Evolutionary conservation across 306 rosid genomes (phyloP), one percentile per base, ranked within the genome.

Genomic region (Vigna mungo): DNA sequence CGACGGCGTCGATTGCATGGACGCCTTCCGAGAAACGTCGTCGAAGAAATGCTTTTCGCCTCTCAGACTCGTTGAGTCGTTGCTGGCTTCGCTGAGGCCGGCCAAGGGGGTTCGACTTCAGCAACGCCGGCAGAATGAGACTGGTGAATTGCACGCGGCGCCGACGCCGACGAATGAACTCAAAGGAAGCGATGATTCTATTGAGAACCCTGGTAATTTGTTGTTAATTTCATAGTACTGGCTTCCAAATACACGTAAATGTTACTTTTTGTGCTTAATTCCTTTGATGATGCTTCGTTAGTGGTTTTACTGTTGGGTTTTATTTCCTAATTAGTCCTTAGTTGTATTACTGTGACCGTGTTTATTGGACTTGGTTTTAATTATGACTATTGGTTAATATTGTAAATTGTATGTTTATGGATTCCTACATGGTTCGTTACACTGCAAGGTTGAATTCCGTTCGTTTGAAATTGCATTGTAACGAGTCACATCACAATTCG

Each of bases 41-140:
- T 21, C 62, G 16, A 5, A 30, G 3, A 86, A 74, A 27, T 87
- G 96, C 72, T 84, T 80, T 18, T 83, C 90, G 5, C 93, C 88
- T 21, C 74, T 88, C 41, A 83, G 92, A 65, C 63, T 92, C 15
- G 48, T 90, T 30, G 80, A 80, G 62, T 69, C 90, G 48, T 82
- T 88, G 79, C 63, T 89, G 69, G 82, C 89, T 66, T 68, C 74
- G 73, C 78, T 92, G 70, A 84, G 80, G 75, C 68, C 76, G 8
- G 15, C n/a, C 62, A 89, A 81, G 72, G 75, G 61, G 25, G 80
- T 48, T 20, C 65, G 83, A 44, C 72, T 43, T 55, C 72, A 2
- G 66, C 73, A 37, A 34, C 78, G 67, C 64, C 75, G 58, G 36
- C 65, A 25, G 72, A 74, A 27, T 27, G 73, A 46, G 49, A 41